phyloP scores from a whole-genome alignment of 208 protist genomes.

The Acanthamoeba sp. region DNA sequence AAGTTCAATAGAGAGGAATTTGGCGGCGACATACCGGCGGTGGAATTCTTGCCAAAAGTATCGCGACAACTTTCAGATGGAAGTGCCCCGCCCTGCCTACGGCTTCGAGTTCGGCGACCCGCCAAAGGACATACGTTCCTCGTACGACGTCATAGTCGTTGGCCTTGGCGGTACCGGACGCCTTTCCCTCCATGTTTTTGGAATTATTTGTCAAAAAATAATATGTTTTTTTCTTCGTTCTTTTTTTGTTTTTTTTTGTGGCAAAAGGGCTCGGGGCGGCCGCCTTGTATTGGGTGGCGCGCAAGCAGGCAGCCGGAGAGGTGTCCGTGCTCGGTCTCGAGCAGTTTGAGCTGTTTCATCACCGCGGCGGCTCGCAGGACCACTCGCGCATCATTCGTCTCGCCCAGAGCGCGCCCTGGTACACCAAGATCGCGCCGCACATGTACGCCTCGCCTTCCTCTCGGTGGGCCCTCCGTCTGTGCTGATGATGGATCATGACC shows the following conservation, averaged over 20 bases:
- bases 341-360: constrained; percentile 67
- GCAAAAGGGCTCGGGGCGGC: constrained; percentile 15
- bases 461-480: no score
- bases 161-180: constrained; percentile 17
- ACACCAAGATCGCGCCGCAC: constrained; percentile 68
- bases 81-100: neutral
- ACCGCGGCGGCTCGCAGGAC: constrained; percentile 67
- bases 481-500: no score
- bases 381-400: constrained; percentile 76
- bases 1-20: no score
- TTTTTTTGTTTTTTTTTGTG: neutral
- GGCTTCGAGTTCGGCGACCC: neutral
- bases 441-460: constrained; percentile 28
- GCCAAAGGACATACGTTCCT: neutral
- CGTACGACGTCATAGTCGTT: constrained; percentile 45
- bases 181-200: no score
- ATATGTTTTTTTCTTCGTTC: neutral
- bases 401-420: neutral
- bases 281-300: constrained; percentile 64
- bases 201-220: neutral
- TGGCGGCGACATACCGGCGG: no score
- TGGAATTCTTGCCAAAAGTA: no score
- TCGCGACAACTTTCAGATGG: no score
- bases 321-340: constrained; percentile 55
- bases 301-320: neutral